phyloP scores from a whole-genome alignment of 345 rosid species.

The Citrus sp. region DNA sequence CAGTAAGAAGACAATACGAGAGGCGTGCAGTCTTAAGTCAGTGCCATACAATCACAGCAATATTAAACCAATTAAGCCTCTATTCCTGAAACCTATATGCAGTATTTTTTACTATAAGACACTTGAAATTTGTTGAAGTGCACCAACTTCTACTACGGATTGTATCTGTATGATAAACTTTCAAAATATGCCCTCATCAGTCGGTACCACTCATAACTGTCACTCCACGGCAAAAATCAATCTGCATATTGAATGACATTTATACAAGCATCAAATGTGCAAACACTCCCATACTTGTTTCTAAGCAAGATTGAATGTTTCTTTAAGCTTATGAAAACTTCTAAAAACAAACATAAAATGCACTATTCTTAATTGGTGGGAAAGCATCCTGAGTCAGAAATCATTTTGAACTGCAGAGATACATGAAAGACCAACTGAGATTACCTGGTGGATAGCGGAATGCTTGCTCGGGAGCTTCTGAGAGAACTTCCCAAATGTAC shows the following conservation, averaged over 20 bases:
- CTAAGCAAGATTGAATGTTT: background rate
- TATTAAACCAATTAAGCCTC: background rate
- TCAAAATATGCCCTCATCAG: background rate
- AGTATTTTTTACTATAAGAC: background rate
- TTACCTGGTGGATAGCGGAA: conserved; percentile 72
- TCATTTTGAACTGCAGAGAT: background rate
- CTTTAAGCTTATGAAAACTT: background rate
- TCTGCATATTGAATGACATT: background rate
- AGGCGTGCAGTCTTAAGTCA: background rate
- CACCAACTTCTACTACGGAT: background rate
- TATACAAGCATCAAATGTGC: background rate
- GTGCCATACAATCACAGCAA: background rate
- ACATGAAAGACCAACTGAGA: background rate
- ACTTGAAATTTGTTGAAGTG: background rate
- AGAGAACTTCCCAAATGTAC: conserved; percentile 70
- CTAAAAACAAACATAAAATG: background rate
- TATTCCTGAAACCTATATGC: background rate
- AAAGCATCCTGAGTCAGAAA: background rate
- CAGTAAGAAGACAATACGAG: background rate
- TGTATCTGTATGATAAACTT: background rate
- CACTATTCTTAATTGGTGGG: background rate
- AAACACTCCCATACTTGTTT: background rate
- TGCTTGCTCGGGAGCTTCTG: conserved; percentile 63
- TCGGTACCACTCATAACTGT: background rate
- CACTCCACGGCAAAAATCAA: background rate